Evolutionary conservation across 305 asterid species (phyloP), one percentile per base, ranked within the genome.

Genomic region (Fraxinus velutina): DNA sequence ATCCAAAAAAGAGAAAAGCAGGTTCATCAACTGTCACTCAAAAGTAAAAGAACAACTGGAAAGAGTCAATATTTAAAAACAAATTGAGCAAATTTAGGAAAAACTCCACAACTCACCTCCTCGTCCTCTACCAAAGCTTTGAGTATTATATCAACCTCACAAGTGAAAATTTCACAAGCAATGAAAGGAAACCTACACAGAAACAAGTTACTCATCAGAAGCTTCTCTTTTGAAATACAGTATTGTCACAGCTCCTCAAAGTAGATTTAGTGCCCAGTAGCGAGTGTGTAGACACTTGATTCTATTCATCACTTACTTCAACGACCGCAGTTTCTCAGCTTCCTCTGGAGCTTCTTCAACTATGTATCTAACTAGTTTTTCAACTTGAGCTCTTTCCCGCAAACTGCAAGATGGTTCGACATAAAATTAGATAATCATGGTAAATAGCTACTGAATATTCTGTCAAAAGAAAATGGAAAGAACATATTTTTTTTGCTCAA

Each of bases 161-260:
- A 93, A n/a, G 97, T 93, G 87, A 92, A 94, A 80, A 95, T 91
- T 82, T 95, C 99, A 89, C 96, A 92, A 83, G 98, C 92, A 88
- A 93, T 88, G 86, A 92, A 95, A 76, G 97, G 97, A 85, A 92
- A 89, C 92, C 98, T 92, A 73, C 21, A 71, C 34, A 86, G 22
- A 75, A 55, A 81, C 33, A 80, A 39, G 73, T 81, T 77, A 62
- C 66, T 33, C n/a, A 42, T 19, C 75, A 24, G 55, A 76, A 15
- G 17, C 73, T 37, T 70, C 71, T 24, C 64, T 22, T 75, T 21
- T 19, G 76, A 68, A 70, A 70, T 29, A 17, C 62, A 33, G 70
- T 39, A 52, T 22, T 4, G 50, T 72, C 74, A 75, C n/a, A 52
- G n/a, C 66, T 47, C 36, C 34, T 62, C 32, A 21, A 78, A 22